A percentile compares a stretch with the other conserved stretches of the same genome.
Evolutionary conservation across 2,329 filamentous ascomycete genomes (phyloP).

Genomic region (Colletotrichum sansevieriae): DNA sequence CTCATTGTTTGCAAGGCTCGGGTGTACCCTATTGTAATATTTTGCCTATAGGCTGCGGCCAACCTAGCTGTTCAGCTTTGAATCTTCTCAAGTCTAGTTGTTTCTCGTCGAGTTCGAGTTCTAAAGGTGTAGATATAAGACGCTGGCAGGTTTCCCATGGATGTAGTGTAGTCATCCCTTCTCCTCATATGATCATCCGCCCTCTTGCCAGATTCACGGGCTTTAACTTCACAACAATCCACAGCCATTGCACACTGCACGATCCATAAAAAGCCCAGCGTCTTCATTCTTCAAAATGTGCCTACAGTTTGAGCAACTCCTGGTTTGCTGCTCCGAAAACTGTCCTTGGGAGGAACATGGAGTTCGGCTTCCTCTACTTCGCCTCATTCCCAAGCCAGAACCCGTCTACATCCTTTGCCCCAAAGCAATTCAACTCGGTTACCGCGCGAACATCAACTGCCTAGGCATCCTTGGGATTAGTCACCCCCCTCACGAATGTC

Average conservation of each 20-base stretch:
- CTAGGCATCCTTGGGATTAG: background rate
- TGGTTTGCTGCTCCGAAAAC: slow-evolving; percentile 10
- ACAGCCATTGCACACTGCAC: background rate
- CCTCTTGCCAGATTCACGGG: too few relatives aligned
- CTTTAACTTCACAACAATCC: background rate
- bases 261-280: background rate
- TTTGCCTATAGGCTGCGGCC: too few relatives aligned
- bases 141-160: too few relatives aligned
- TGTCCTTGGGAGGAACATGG: background rate
- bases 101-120: too few relatives aligned
- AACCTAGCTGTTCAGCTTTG: too few relatives aligned
- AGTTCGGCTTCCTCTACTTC: slow-evolving; percentile 6
- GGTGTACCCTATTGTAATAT: too few relatives aligned
- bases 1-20: too few relatives aligned
- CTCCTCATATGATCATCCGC: too few relatives aligned
- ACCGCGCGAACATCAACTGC: background rate
- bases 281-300: slow-evolving; percentile 1
- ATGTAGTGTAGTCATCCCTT: too few relatives aligned
- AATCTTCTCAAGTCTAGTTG: too few relatives aligned
- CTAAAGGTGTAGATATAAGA: too few relatives aligned
- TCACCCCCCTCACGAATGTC: background rate
- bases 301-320: slow-evolving; percentile 6
- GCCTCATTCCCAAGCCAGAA: slow-evolving; percentile 8
- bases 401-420: slow-evolving; percentile 9
- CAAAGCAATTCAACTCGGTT: background rate